phyloP scores from a whole-genome alignment of 257 asterid species.

The Leptodermis oblonga region DNA sequence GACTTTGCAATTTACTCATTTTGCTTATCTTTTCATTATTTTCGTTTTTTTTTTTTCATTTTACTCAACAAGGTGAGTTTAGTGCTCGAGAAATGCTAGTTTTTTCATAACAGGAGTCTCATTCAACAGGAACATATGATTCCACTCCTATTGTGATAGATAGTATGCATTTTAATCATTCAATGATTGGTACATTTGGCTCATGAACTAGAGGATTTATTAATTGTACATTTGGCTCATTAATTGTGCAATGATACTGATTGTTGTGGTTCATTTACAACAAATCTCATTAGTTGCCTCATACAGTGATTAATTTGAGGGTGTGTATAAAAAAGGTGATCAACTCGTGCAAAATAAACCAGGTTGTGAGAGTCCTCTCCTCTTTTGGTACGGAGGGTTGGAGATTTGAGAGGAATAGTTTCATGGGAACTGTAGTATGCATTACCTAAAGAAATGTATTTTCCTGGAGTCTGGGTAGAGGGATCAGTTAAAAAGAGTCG shows the following conservation, averaged over 20 bases:
- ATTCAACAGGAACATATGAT: not conserved
- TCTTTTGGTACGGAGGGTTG: not conserved
- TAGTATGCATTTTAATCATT: not conserved
- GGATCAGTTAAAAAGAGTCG: not conserved
- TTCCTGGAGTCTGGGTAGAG: not conserved
- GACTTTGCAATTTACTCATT: not conserved
- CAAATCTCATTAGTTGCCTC: not conserved
- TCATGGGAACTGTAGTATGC: not conserved
- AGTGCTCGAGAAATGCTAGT: not conserved
- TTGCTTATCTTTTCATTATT: not conserved
- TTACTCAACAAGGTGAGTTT: not conserved
- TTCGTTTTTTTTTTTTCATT: not conserved
- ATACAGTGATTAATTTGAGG: not conserved
- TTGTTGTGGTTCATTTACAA: not conserved
- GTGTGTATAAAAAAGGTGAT: not conserved
- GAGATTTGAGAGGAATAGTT: not conserved
- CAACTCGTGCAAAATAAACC: not conserved
- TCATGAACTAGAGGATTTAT: not conserved
- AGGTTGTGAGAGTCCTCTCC: not conserved
- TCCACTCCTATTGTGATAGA: not conserved
- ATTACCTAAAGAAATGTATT: too few relatives aligned
- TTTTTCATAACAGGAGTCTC: not conserved
- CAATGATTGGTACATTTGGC: not conserved
- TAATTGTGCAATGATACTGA: not conserved
- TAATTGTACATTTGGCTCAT: not conserved